phyloP scores from a whole-genome alignment of 495 filamentous ascomycete genomes.

The Bathelium albidoporum region DNA sequence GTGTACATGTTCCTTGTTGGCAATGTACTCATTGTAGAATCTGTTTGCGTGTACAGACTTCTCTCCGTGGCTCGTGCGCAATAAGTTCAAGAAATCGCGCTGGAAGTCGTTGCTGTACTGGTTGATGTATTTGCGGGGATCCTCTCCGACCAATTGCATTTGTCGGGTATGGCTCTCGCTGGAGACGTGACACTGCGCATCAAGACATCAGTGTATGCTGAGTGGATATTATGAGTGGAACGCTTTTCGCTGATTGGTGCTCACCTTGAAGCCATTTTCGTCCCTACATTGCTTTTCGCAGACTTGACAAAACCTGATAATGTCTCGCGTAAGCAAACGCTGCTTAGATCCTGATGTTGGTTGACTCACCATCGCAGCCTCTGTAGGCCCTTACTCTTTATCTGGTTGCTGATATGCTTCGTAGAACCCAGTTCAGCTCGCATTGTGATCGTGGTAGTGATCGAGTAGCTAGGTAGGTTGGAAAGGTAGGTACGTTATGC shows the following conservation, averaged over 20 bases:
- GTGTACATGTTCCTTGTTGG: constrained; percentile 74
- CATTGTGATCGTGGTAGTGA: constrained; percentile 55
- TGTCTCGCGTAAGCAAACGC: no score
- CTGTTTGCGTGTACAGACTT: constrained; percentile 78
- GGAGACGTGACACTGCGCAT: constrained; percentile 63
- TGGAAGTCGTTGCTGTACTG: constrained; percentile 69
- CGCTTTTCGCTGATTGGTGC: no score
- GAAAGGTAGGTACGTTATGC: not conserved
- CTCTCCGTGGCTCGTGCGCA: constrained; percentile 73
- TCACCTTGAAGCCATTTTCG: constrained; percentile 71
- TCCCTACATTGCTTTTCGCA: constrained; percentile 53
- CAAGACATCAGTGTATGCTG: no score
- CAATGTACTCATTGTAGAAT: constrained; percentile 86
- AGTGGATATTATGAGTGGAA: no score
- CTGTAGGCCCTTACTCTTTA: constrained; percentile 82
- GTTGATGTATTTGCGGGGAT: constrained; percentile 68
- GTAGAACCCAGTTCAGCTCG: constrained; percentile 81
- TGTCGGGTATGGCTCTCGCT: constrained; percentile 76
- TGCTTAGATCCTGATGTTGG: no score
- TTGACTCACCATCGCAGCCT: constrained; percentile 82
- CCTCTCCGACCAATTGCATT: constrained; percentile 75
- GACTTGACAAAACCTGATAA: constrained; percentile 65
- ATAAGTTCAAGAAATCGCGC: constrained; percentile 62
- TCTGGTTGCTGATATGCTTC: constrained; percentile 78
- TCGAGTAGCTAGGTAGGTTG: not conserved